These are phyloP conservation scores for Aegilops longissima DNA, from an alignment of 176 grass and related monocot genomes.

Conservation along the genomic window DNA sequence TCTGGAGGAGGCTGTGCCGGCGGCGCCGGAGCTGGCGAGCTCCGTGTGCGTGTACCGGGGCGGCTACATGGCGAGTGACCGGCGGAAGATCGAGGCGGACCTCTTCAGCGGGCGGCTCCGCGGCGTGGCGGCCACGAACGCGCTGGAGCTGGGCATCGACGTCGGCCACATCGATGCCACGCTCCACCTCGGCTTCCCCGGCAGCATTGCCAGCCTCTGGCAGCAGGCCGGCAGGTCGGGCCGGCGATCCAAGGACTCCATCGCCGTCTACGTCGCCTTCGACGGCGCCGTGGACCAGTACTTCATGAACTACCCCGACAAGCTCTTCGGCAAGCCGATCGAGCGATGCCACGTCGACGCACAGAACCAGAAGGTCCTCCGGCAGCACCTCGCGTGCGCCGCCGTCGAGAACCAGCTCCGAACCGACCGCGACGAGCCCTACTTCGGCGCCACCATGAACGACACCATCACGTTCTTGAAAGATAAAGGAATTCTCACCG, in stretches of 20 bases:
- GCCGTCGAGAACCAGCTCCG: slow-evolving; percentile 54
- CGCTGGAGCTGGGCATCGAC: slow-evolving; percentile 75
- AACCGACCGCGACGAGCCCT: slow-evolving; percentile 49
- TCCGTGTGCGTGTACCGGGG: slow-evolving; percentile 69
- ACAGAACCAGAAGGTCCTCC: slow-evolving; percentile 58
- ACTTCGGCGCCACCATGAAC: slow-evolving; percentile 53
- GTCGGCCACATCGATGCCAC: slow-evolving; percentile 74
- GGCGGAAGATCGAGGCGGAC: slow-evolving; percentile 66
- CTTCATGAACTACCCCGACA: slow-evolving; percentile 38
- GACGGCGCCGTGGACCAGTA: slow-evolving; percentile 2
- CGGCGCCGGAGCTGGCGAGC: slow-evolving; percentile 22
- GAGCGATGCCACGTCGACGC: slow-evolving; percentile 78
- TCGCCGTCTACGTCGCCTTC: slow-evolving; percentile 2
- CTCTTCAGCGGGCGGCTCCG: slow-evolving; percentile 54
- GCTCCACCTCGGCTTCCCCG: slow-evolving; percentile 74
- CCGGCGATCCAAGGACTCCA: slow-evolving; percentile 42
- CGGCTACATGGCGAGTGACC: slow-evolving; percentile 63
- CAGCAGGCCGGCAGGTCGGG: slow-evolving; percentile 78
- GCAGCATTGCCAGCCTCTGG: slow-evolving; percentile 73
- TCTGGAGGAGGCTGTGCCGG: slow-evolving; percentile 23
- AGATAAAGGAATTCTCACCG: slow-evolving; percentile 31
- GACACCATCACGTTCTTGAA: slow-evolving; percentile 29
- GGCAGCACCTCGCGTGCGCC: slow-evolving; percentile 68
- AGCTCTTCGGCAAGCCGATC: slow-evolving; percentile 65
- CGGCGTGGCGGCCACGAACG: slow-evolving; percentile 72